Conservation (phyloP, 2,329 filamentous ascomycete genomes). For the Aspergillus pseudonomiae region DNA sequence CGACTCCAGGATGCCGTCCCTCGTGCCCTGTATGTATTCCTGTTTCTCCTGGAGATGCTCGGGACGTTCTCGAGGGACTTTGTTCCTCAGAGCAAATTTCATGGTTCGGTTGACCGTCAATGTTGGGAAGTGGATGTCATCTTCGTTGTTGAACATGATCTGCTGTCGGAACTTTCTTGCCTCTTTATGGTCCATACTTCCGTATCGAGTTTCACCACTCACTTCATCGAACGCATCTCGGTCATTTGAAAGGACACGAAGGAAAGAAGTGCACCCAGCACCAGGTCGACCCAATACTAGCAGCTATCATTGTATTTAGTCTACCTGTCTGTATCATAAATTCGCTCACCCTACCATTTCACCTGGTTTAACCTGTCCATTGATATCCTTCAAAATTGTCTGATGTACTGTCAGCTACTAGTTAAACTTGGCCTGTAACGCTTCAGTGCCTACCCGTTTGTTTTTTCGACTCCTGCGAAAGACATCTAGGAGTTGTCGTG, state of each 20-base stretch:
- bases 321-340: neutral
- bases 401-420: slow-evolving; percentile 14
- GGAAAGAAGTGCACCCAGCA: slow-evolving; percentile 69
- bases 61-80: slow-evolving; percentile 33
- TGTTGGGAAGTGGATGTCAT: slow-evolving; percentile 73
- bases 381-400: slow-evolving; percentile 45
- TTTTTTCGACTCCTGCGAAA: slow-evolving; percentile 23
- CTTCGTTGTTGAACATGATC: slow-evolving; percentile 73
- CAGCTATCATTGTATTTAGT: slow-evolving; percentile 43
- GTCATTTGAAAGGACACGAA: slow-evolving; percentile 70
- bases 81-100: slow-evolving; percentile 67
- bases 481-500: slow-evolving; percentile 29
- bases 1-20: slow-evolving; percentile 36
- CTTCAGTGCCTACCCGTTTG: slow-evolving; percentile 30
- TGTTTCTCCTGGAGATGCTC: slow-evolving; percentile 27
- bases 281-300: slow-evolving; percentile 70
- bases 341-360: slow-evolving; percentile 42
- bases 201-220: slow-evolving; percentile 55
- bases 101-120: slow-evolving; percentile 74
- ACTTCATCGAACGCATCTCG: slow-evolving; percentile 62
- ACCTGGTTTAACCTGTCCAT: slow-evolving; percentile 46
- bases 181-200: slow-evolving; percentile 54
- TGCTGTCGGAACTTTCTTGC: slow-evolving; percentile 48
- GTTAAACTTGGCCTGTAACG: neutral
- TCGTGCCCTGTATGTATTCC: slow-evolving; percentile 34